phyloP scores from a whole-genome alignment of 176 grass and related monocot genomes.

The Chrysopogon serrulatus region DNA sequence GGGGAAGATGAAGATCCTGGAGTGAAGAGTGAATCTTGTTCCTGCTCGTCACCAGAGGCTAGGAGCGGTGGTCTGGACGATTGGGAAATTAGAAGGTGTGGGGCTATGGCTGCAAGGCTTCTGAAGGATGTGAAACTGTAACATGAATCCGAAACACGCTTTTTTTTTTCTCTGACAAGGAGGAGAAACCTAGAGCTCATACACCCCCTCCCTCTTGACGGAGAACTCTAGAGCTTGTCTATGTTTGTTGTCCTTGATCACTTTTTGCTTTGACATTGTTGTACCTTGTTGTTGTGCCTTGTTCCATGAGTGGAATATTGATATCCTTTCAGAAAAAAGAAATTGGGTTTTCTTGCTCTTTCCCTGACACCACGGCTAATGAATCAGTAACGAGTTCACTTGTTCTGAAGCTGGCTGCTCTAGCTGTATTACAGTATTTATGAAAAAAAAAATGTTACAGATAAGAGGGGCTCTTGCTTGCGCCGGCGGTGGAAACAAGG shows the following conservation, averaged over 20 bases:
- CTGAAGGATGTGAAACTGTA: conserved; percentile 69
- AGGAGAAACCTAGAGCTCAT: neutral
- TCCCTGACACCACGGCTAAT: neutral
- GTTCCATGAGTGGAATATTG: neutral
- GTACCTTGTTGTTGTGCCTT: neutral
- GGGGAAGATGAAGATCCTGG: conserved; percentile 29
- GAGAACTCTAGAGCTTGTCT: neutral
- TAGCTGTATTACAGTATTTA: neutral
- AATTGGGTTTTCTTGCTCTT: neutral
- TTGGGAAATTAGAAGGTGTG: conserved; percentile 79
- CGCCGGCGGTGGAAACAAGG: neutral
- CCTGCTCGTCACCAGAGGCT: conserved; percentile 1
- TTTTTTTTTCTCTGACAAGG: too few species aligned
- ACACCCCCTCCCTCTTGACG: neutral
- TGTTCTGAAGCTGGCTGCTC: neutral
- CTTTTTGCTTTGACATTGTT: neutral
- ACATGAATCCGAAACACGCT: neutral
- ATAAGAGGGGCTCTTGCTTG: neutral
- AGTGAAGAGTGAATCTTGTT: neutral
- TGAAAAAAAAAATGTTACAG: too few species aligned
- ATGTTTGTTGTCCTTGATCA: neutral
- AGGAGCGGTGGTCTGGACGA: conserved; percentile 35
- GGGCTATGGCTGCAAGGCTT: conserved; percentile 92
- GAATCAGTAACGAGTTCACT: neutral
- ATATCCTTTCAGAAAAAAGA: neutral